A percentile compares a stretch with the other conserved stretches of the same genome.
Evolutionary conservation across 2,329 filamentous ascomycete genomes (phyloP).

Genomic region (Acarospora socialis): DNA sequence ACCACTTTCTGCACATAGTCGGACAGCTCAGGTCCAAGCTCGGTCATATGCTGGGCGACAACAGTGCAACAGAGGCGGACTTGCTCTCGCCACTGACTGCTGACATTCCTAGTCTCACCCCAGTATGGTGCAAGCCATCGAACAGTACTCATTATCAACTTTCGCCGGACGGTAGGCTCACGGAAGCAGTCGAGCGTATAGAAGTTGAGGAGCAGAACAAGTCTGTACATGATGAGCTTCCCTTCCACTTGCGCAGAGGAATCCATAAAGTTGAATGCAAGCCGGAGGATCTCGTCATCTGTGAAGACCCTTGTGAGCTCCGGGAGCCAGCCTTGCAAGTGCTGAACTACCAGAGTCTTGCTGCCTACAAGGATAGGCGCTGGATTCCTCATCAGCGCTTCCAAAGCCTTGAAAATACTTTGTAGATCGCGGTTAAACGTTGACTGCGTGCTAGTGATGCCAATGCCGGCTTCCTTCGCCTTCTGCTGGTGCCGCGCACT

Average conservation of each 20-base stretch:
- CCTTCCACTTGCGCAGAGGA: slow-evolving; percentile 78
- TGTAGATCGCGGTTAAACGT: slow-evolving; percentile 74
- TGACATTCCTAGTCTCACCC: slow-evolving; percentile 60
- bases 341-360: slow-evolving; percentile 87
- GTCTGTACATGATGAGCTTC: slow-evolving; percentile 80
- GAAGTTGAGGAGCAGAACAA: slow-evolving; percentile 86
- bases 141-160: slow-evolving; percentile 66
- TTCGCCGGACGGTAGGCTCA: slow-evolving; percentile 57
- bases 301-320: slow-evolving; percentile 65
- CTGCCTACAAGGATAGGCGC: slow-evolving; percentile 80
- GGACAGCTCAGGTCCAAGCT: slow-evolving; percentile 66
- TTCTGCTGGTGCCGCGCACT: slow-evolving; percentile 76
- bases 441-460: slow-evolving; percentile 56
- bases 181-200: slow-evolving; percentile 69
- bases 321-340: slow-evolving; percentile 95
- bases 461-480: slow-evolving; percentile 75
- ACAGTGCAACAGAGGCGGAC: slow-evolving; percentile 88
- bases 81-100: slow-evolving; percentile 81
- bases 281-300: slow-evolving; percentile 74
- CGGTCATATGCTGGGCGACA: slow-evolving; percentile 67
- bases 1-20: slow-evolving; percentile 85
- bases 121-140: slow-evolving; percentile 90
- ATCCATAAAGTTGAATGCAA: slow-evolving; percentile 87
- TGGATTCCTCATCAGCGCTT: slow-evolving; percentile 75
- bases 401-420: slow-evolving; percentile 77